phyloP scores from a whole-genome alignment of 2,329 filamentous ascomycete species.

The Fusarium ramigenum region DNA sequence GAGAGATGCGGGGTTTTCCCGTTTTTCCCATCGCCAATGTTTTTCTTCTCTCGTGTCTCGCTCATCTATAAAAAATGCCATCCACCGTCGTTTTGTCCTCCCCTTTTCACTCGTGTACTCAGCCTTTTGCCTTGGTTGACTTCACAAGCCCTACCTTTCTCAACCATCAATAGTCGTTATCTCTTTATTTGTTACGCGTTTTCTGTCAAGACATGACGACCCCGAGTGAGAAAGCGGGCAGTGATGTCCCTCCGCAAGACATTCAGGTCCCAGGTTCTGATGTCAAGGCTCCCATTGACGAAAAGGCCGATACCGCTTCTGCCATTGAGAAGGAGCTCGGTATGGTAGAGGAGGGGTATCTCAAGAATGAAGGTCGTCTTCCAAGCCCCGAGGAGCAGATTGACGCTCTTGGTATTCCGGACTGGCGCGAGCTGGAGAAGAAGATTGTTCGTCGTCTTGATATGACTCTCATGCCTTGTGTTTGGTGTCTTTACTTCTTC shows the following conservation, averaged over 20 bases:
- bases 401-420: not conserved
- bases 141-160: not conserved
- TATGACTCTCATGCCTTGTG: conserved; percentile 16
- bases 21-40: not conserved
- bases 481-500: conserved; percentile 22
- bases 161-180: not conserved
- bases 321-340: conserved; percentile 5
- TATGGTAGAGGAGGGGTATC: not conserved
- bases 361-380: conserved; percentile 2
- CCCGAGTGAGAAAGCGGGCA: not conserved
- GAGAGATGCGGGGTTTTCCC: not conserved
- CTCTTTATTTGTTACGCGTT: fast-evolving
- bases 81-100: not conserved
- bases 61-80: not conserved
- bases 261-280: not conserved
- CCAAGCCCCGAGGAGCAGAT: conserved; percentile 15
- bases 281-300: not conserved
- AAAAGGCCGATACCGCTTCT: not conserved
- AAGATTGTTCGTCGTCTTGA: conserved; percentile 17
- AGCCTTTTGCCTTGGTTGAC: not conserved
- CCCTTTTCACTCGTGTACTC: not conserved
- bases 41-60: not conserved
- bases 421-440: conserved; percentile 18
- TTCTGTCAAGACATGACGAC: not conserved
- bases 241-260: not conserved